Evolutionary conservation across 2,329 filamentous ascomycete species (phyloP), one percentile per base, ranked within the genome.

Genomic region (Trichoderma sp.): DNA sequence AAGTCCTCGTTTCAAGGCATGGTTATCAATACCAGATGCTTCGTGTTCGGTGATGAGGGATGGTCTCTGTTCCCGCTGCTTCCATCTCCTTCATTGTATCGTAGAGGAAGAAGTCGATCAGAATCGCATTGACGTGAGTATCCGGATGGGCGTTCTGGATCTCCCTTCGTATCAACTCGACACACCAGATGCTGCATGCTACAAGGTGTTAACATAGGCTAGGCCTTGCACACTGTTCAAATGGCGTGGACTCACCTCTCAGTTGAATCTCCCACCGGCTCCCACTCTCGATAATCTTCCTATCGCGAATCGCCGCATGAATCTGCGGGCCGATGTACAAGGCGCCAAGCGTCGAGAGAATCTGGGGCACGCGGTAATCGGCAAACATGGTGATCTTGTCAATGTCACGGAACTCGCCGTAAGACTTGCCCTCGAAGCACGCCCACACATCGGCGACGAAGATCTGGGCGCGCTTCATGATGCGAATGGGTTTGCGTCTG

Each of bases 341-440:
- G 65, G 93, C 94, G 19, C 91, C 91, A 51, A 98, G 82, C 10
- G 88, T 87, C 71, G 93, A 88, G 41, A 99, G 84, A 71, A 97
- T 95, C 78, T 99, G 95, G 15, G 96, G 96, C 62, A 99, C 90
- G 50, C 95, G 90, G 75, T 99, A 99, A 79, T 99, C 95, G 73
- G 95, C 93, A 80, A 99, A 99, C 89, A 98, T 98, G 67, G 95
- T 99, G 72, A 99, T 90, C 75, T 93, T 92, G 78, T 95, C 90
- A 71, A 99, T 97, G 74, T 99, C 95, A 65, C 87, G 75, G 76
- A 99, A 99, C 30, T 84, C 81, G 39, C 95, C 96, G 72, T 89
- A 93, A 28, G 85, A 83, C 69, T 89, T 82, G 52, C 92, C 93
- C 61, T 94, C 87, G 75, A 98, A 98, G 68, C 93, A 96, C 5